Base-by-base conservation (phyloP, 73 alveolate species). In the Paramecium biaurelia region DNA sequence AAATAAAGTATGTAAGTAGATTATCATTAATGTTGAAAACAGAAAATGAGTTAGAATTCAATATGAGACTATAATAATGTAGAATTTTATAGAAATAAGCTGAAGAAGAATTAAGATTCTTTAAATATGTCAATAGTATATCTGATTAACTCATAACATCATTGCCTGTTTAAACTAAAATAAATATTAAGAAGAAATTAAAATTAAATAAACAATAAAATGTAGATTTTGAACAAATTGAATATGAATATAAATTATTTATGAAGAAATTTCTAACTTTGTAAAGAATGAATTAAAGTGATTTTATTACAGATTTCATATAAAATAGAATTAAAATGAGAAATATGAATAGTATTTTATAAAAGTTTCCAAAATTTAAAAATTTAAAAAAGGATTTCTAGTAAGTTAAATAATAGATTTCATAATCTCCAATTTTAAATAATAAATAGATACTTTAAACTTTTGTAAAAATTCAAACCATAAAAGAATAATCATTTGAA, bases 31-130 rank as follows among this genome's bases (percentile, higher is more conserved):
- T 67, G 57, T 45, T 89, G 32, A 89, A 70, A 18, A 43, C 47
- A 24, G 94, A 89, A 72, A 85, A 89, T 26, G 92, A 76, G 23
- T 3, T 11, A 15, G 74, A 89, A 43, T 89, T 70, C 18, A 45
- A 89, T 4, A 26, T 34, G 35, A 89, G 94, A 70, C 53, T 70
- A 5, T 41, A 89, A 41, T 14, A 41, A 12, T 76, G 92, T 30
- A 68, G 74, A 89, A 12, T 47, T 1, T 32, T 76, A 43, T 32
- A 70, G 57, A 45, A 89, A 70, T 43, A 76, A 8, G 94, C 94
- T 24, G 94, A 89, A 70, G 94, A 89, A 34, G 94, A 89, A 72
- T 32, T 70, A 11, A 70, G 94, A 70, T 89, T 89, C 28, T 89
- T 89, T 57, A 89, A 89, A 32, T 89, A 43, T 70, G 87, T 89